A percentile compares a stretch with the other conserved stretches of the same genome.
Conservation (phyloP, 2,329 filamentous ascomycete species). For the Claviceps sp. region DNA sequence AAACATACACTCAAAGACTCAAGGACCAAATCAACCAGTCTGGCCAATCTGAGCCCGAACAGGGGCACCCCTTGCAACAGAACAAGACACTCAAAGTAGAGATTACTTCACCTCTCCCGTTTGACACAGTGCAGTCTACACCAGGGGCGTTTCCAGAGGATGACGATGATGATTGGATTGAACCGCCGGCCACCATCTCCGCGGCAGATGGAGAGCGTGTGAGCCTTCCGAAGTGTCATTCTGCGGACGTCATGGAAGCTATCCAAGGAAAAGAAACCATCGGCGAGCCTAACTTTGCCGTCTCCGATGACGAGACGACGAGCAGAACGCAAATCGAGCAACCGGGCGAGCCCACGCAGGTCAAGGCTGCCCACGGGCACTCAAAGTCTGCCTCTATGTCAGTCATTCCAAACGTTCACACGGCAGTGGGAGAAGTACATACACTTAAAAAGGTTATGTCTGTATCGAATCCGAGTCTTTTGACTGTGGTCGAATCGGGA, state of each 20-base stretch:
- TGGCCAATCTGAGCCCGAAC: conserved; percentile 41
- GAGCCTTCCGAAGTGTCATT: conserved; percentile 44
- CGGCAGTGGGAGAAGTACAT: conserved; percentile 10
- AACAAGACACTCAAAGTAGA: conserved; percentile 18
- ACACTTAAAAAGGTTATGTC: conserved; percentile 47
- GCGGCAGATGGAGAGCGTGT: conserved; percentile 27
- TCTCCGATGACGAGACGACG: conserved; percentile 3
- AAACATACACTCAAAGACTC: conserved; percentile 84
- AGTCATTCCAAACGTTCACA: conserved; percentile 24
- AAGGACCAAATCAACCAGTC: conserved; percentile 81
- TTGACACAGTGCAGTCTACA: conserved; percentile 26
- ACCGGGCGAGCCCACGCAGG: not conserved
- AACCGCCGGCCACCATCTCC: conserved; percentile 28
- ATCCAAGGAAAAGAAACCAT: conserved; percentile 35
- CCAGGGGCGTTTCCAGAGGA: conserved; percentile 49
- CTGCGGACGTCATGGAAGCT: conserved; percentile 48
- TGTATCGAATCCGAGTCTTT: conserved; percentile 40
- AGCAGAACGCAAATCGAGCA: not conserved
- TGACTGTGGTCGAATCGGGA: conserved; percentile 31
- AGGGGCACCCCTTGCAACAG: conserved; percentile 22
- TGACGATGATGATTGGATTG: conserved; percentile 51
- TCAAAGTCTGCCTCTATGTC: conserved; percentile 38
- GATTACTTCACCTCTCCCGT: conserved; percentile 15
- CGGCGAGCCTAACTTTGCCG: conserved; percentile 25
- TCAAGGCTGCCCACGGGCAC: conserved; percentile 4